These are phyloP conservation scores for Pseudogymnoascus sp. DNA, from an alignment of 2,329 filamentous ascomycete genomes.

Conservation along the genomic window DNA sequence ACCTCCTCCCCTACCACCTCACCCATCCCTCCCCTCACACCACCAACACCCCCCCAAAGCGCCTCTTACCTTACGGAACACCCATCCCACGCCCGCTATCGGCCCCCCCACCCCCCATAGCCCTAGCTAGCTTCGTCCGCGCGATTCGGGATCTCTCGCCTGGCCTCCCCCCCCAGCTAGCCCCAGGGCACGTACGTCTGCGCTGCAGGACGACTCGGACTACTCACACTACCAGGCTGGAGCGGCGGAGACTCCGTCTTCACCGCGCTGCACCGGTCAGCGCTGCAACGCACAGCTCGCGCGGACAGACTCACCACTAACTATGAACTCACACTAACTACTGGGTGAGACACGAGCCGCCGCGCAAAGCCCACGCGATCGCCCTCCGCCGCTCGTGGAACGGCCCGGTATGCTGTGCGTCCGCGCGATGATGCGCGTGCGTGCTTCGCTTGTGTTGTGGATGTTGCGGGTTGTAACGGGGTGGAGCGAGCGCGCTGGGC, in stretches of 20 bases:
- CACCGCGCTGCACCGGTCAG: not conserved
- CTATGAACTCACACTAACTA: not conserved
- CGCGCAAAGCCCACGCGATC: not conserved
- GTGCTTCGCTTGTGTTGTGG: not conserved
- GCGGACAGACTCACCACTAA: not conserved
- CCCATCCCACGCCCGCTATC: slow-evolving; percentile 1
- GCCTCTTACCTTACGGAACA: not conserved
- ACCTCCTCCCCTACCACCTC: not conserved
- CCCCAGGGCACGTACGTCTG: not conserved
- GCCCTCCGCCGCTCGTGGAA: not conserved
- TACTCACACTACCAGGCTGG: not conserved
- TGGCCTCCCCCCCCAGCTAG: not conserved
- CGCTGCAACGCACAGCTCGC: not conserved
- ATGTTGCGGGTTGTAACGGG: not conserved
- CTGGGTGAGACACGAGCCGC: not conserved
- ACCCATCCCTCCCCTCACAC: not conserved
- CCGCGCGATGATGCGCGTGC: not conserved
- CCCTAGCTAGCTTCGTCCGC: not conserved
- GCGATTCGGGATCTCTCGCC: not conserved
- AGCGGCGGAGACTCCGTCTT: not conserved
- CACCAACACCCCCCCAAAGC: not conserved
- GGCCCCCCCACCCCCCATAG: not conserved
- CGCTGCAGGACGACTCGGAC: not conserved
- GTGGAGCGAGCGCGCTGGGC: not conserved
- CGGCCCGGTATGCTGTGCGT: not conserved